Conservation (phyloP, 805 yeast species). For the Candida ficus region DNA sequence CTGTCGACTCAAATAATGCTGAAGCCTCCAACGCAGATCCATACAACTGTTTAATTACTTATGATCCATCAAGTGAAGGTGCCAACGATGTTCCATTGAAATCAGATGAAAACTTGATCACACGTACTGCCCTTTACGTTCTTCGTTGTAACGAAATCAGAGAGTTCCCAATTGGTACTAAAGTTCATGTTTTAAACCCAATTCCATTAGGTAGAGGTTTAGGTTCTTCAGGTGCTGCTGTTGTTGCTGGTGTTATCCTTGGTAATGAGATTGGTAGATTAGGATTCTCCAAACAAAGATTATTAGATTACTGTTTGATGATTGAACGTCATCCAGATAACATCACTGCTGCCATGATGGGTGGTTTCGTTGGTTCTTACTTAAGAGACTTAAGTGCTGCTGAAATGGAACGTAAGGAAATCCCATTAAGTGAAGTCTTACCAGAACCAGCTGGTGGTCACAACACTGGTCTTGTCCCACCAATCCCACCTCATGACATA, state of each 20-base stretch:
- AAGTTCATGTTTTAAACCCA: slow-evolving; percentile 76
- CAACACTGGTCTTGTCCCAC: slow-evolving; percentile 65
- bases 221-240: slow-evolving; percentile 98
- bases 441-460: slow-evolving; percentile 72
- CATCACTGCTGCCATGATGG: slow-evolving; percentile 98
- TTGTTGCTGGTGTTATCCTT: slow-evolving; percentile 90
- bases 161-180: slow-evolving; percentile 80
- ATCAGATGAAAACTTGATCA: slow-evolving; percentile 78
- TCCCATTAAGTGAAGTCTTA: slow-evolving; percentile 79
- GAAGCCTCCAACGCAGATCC: slow-evolving; percentile 51
- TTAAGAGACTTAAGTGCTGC: slow-evolving; percentile 70
- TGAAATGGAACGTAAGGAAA: slow-evolving; percentile 71
- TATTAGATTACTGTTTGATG: slow-evolving; percentile 93
- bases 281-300: slow-evolving; percentile 67
- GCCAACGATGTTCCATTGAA: slow-evolving; percentile 72
- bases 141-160: slow-evolving; percentile 75
- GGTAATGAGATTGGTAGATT: slow-evolving; percentile 82
- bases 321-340: slow-evolving; percentile 98
- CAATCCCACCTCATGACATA: slow-evolving; percentile 78
- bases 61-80: slow-evolving; percentile 71
- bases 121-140: slow-evolving; percentile 89
- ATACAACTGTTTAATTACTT: slow-evolving; percentile 62
- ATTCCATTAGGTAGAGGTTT: slow-evolving; percentile 96
- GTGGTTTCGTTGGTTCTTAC: slow-evolving; percentile 96
- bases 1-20: slow-evolving; percentile 47